Evolutionary conservation across 805 yeast genomes (phyloP), one percentile per base, ranked within the genome.

Genomic region (Millerago galiae): DNA sequence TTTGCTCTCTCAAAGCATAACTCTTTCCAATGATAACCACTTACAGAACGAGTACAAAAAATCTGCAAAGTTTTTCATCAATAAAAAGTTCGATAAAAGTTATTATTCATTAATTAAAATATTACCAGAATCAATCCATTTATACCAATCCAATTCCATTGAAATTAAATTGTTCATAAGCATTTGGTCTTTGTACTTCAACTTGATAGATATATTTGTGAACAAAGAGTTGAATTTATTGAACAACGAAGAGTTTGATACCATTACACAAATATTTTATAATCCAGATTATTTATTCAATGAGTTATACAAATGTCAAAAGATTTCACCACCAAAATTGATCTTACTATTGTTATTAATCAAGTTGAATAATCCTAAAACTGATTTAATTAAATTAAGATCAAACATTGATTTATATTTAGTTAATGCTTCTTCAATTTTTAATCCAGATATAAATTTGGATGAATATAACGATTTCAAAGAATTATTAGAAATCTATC

Each of bases 131-230:
- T 42, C 49, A 3, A 27, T 48, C 12, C 18, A 14, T 0, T 38
- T 52, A 12, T 47, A 40, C 10, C 45, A 49, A 5, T 42, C 41
- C 11, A 43, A 39, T 4, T 29, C 35, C 34, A 46, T 56, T 18
- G 50, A 46, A 8, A 39, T 43, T 6, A 43, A 39, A 11, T 14
- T 51, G 3, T 49, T 53, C 11, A 34, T 46, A 7, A 55, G 47
- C 31, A 29, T 51, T 10, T 58, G 61, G 61, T 41, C 54, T 5
- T 38, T 58, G 12, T 56, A 56, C 35, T 49, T 58, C 43, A 56
- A 55, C 34, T 35, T 58, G 24, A 43, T 58, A 13, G 60, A 58
- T 43, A 48, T 58, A 4, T 29, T 51, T n/a, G 12, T 53, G 12
- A 56, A 50, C 37, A 54, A 51, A 21, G 21, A 30, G 1, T 36